These are phyloP conservation scores for Rhodotorula sp. DNA, from an alignment of 1,284 basidiomycete genomes.

Conservation along the genomic window DNA sequence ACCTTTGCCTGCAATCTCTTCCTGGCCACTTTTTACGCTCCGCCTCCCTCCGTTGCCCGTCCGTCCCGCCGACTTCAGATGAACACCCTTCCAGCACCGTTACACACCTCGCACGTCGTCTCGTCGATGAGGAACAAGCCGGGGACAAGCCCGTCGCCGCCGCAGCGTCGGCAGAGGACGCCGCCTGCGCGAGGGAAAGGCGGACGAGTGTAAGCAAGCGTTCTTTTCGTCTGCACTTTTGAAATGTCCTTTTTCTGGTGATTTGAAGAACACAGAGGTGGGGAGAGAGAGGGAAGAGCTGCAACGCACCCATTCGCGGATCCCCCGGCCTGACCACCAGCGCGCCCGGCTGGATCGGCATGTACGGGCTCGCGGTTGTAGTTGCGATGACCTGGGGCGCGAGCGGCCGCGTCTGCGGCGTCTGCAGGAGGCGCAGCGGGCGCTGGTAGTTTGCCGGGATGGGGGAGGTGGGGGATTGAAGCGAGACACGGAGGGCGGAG, in stretches of 20 bases:
- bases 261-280: no score
- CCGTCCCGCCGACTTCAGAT: neutral
- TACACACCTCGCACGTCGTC: conserved; percentile 13
- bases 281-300: neutral
- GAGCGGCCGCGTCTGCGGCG: conserved; percentile 1
- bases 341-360: conserved; percentile 2
- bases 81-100: conserved; percentile 20
- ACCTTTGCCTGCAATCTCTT: neutral
- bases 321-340: conserved; percentile 43
- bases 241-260: no score
- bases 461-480: neutral
- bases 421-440: conserved; percentile 24
- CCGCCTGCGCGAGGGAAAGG: conserved; percentile 14
- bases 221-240: no score
- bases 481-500: conserved; percentile 14
- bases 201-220: neutral
- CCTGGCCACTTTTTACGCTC: neutral
- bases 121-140: conserved; percentile 36
- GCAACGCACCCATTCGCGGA: conserved; percentile 42
- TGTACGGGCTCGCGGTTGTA: neutral
- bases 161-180: conserved; percentile 28
- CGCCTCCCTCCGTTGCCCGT: neutral
- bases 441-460: conserved; percentile 35
- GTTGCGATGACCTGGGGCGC: conserved; percentile 10
- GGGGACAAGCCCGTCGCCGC: conserved; percentile 27